Base-by-base conservation (phyloP, 495 filamentous ascomycete species). In the Penicillium pancosmium region DNA sequence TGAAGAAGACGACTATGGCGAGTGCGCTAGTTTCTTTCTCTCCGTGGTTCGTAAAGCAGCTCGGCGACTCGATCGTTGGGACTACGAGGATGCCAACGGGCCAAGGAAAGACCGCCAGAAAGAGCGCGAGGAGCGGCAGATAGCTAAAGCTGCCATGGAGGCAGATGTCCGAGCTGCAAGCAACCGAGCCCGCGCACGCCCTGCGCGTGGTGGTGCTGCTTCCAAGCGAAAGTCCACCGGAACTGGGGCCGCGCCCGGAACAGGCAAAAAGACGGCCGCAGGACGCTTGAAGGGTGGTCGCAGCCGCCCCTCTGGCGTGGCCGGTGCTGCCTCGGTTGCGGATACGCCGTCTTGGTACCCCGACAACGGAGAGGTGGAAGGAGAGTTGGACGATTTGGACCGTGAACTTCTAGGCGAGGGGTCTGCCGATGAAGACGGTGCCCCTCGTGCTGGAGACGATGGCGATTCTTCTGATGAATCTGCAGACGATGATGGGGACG, bases 1-100 rank as follows among this genome's bases (percentile, higher is more conserved):
- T 9, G 80, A 86, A 19, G 84, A 91, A 51, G 84, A 87, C 52
- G 91, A 94, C 67, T 94, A 84, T 67, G 91, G 91, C 50, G 91
- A 94, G 67, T 87, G 91, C 65, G 83, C 87, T 19, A 78, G 81
- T 35, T 82, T 86, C n/a, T 91, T 86, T 59, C 80, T 87, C 34
- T 88, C 90, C 13, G 84, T 89, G 4, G 73, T 93, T 12, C 80
- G 91, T 49, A 84, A 92, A 52, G 82, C 84, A 1, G 71, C 80
- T 11, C 81, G 91, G 21, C 79, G 91, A 55, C 80, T 96, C n/a
- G 78, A 84, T 55, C 84, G 91, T 23, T 92, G 90, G 90, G 85
- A 88, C 50, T 74, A 73, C 46, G 77, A 83, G 34, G 78, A 80
- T 36, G 83, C 70, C 75, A 79, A 79, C 23, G 76, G 76, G 3